Conservation (phyloP, 768 basidiomycete genomes). For the Macrolepiota albuminosa region DNA sequence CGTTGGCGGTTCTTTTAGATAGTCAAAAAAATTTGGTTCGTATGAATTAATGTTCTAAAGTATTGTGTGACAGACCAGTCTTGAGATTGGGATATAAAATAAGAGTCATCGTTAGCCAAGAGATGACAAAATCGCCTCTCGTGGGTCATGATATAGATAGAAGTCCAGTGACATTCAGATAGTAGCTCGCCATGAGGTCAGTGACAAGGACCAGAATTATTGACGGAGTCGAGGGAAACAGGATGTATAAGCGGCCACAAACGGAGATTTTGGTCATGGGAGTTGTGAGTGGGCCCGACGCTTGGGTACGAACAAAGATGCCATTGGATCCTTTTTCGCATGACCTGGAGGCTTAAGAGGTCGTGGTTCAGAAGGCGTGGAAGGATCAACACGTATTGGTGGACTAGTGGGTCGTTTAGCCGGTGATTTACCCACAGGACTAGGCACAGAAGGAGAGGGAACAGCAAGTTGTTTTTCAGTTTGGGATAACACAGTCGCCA, state of each 20-base stretch:
- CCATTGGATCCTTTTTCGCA: slow-evolving; percentile 62
- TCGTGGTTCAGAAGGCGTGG: slow-evolving; percentile 21
- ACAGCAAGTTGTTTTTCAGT: slow-evolving; percentile 11
- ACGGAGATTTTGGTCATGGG: slow-evolving; percentile 26
- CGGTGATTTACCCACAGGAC: slow-evolving; percentile 5
- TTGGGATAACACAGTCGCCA: slow-evolving; percentile 9
- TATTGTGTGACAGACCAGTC: not conserved
- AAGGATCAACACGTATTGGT: slow-evolving; percentile 9
- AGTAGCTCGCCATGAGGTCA: not conserved
- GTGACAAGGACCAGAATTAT: too few species aligned
- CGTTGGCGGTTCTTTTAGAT: not conserved
- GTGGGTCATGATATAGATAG: not conserved
- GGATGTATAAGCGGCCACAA: not conserved
- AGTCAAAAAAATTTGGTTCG: not conserved
- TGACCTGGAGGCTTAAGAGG: slow-evolving; percentile 32
- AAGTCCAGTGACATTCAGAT: not conserved
- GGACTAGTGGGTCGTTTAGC: slow-evolving; percentile 6
- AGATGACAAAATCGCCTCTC: not conserved
- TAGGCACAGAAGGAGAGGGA: slow-evolving; percentile 11
- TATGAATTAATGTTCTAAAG: not conserved
- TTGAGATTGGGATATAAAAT: not conserved
- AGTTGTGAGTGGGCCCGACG: slow-evolving; percentile 59
- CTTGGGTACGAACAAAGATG: slow-evolving; percentile 68
- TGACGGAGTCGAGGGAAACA: not conserved
- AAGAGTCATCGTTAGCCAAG: not conserved